Evolutionary conservation across 768 basidiomycete genomes (phyloP), one percentile per base, ranked within the genome.

Genomic region (Tulasnella sp.): DNA sequence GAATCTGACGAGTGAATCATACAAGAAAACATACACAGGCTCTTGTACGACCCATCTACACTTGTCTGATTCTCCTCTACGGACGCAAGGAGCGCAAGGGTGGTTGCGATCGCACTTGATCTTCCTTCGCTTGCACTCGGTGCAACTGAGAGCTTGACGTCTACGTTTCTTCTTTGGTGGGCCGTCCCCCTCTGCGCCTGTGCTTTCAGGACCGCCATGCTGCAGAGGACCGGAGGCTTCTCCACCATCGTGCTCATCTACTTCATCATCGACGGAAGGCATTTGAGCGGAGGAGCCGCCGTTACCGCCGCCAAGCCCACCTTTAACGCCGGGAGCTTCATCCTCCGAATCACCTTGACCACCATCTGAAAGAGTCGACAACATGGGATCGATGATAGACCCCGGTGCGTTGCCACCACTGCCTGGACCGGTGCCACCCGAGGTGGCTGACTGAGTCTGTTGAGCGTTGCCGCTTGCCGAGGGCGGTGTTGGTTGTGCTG

Each of bases 71-170:
- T 90, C 86, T 56, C 82, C 82, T 62, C 86, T 76, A 56, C 81
- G 76, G 53, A 75, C 71, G 64, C 86, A 90, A 10, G 84, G 84
- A 12, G 79, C 77, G 65, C 86, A 90, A 44, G 86, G 86, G 58
- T 85, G 82, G 12, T 76, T 72, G 63, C 86, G 82, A 69, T 89
- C 84, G 64, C 86, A 89, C 62, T 82, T 83, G 65, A 88, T 88
- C 71, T 89, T 88, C 37, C 85, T 74, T 59, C 85, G 69, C 64
- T 88, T 88, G 64, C 85, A 88, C 64, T 87, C 86, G 47, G 84
- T 88, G 65, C 85, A 88, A 61, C 84, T 88, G 58, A 88, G 66
- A 33, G 85, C 84, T 62, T 88, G 84, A 39, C 85, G 69, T 46
- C 85, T 72, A 46, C 85, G 70, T 65, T 85, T 88, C 75, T 86